Base-by-base conservation (phyloP, 129 eudicot genomes). In the Pseudognaphalium luteoalbum region DNA sequence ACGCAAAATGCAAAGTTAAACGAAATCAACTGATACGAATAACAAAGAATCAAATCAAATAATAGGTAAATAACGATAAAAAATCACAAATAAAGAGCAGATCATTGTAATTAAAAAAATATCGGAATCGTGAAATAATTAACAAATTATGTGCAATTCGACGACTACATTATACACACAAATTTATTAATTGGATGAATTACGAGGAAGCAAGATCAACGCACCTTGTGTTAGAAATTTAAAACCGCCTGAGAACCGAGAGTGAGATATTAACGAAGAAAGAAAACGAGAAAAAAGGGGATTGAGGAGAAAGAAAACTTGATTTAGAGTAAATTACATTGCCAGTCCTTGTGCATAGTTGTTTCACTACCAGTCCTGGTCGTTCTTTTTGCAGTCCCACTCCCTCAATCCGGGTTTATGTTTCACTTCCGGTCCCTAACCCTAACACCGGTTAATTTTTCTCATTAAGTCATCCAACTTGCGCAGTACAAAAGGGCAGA, bases 181-280 rank as follows among this genome's bases (percentile, higher is more conserved):
- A 8, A 62, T 62, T 62, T 14, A 62, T 29, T 14, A 28, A 62
- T 29, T 11, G 20, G 14, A 22, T 3, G 39, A 62, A 62, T 9
- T 28, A 61, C 5, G 34, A 3, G 29, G 14, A 28, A 25, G 37
- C 34, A 12, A 28, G 67, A 62, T 62, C 39, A 12, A 29, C 20
- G 33, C 67, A 62, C 67, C 67, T 62, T 62, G 34, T 62, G 17
- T 22, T 29, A 12, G 39, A 28, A 62, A 62, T 62, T 29, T n/a
- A 29, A 28, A 62, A 12, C 39, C 67, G 67, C 3, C 35, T 62
- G 7, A 14, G 54, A 12, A 47, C n/a, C 5, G 63, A 58, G 28
- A 58, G 63, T 20, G 63, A 58, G 63, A 7, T 0, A 58, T n/a
- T 9, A 58, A 58, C 12, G 30, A 58, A 9, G 28, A 58, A 58